Evolutionary conservation across 2,329 filamentous ascomycete genomes (phyloP), one percentile per base, ranked within the genome.

Genomic region (Rhinocladiella similis): DNA sequence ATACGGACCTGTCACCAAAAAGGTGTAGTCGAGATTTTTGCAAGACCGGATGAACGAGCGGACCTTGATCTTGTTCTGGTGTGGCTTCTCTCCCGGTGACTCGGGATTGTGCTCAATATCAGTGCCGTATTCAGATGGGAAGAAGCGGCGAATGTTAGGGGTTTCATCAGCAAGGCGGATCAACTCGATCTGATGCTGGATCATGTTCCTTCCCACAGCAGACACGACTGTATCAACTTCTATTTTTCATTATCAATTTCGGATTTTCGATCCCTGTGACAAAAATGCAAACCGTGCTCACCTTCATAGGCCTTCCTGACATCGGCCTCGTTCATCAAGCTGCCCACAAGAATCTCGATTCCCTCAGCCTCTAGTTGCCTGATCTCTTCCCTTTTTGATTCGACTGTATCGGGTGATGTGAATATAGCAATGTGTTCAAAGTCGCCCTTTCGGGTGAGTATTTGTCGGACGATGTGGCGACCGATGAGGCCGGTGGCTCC

Each of bases 1-100:
- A 62, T 87, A 89, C 0, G 87, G 87, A 0, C 87, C 87, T 0
- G 86, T 88, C 2, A 90, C 87, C 0, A 90, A 73, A 66, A 85
- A 89, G 0, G 87, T 88, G 54, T 85, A 77, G 39, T 82, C 76
- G 18, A 90, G 68, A 5, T 77, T 70, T 60, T 77, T 75, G 29
- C 42, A 41, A 3, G 68, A 57, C 25, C 78, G 76, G 16, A 88
- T 75, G 27, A 79, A 80, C 52, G 78, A 80, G 56, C 87, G 79
- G 16, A 90, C 83, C 65, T 83, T 81, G 49, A 89, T 77, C 69
- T 90, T 90, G 54, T 77, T 71, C 72, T 90, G 87, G 66, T 90
- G 87, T 3, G 87, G 84, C 66, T 79, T 82, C 71, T 90, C 87
- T 7, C 70, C 61, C 1, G 77, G 75, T 12, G 84, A 87, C 14